Evolutionary conservation across 768 basidiomycete species (phyloP).

Genomic region (Porpolomopsis calyptriformis): DNA sequence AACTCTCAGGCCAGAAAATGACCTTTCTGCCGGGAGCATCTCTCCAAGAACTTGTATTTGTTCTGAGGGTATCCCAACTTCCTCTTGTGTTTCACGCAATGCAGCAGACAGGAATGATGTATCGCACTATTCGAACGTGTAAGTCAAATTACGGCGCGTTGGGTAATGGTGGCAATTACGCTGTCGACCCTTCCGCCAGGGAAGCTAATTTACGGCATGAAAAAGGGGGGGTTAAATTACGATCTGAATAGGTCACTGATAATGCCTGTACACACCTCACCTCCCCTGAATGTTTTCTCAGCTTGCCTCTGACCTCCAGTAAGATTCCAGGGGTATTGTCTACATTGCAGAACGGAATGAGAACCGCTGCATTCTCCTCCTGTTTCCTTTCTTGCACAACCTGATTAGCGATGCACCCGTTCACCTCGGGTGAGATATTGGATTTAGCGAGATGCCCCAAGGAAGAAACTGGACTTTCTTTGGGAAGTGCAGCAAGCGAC

Average conservation of each 20-base stretch:
- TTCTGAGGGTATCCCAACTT: conserved; percentile 50
- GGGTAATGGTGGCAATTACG: conserved; percentile 23
- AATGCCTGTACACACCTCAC: conserved; percentile 42
- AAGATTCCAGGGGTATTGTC: conserved; percentile 53
- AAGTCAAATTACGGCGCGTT: conserved; percentile 8
- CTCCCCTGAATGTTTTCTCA: conserved; percentile 71
- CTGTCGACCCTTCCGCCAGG: conserved; percentile 65
- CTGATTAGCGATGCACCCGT: conserved; percentile 6
- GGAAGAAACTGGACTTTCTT: not conserved
- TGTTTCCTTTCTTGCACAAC: not conserved
- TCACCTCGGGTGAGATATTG: conserved; percentile 1
- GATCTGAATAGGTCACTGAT: not conserved
- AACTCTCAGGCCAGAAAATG: conserved; percentile 48
- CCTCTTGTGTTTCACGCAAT: conserved; percentile 65
- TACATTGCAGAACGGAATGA: conserved; percentile 74
- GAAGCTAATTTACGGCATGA: conserved; percentile 37
- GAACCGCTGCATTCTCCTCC: conserved; percentile 45
- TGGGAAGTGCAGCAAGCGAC: not conserved
- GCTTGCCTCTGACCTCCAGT: conserved; percentile 58
- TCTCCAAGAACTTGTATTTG: conserved; percentile 58
- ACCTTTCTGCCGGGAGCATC: conserved; percentile 54
- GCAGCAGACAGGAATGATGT: conserved; percentile 51
- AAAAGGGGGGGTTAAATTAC: not conserved
- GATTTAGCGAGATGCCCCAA: not conserved
- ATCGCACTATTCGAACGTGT: conserved; percentile 26